Evolutionary conservation across 768 basidiomycete species (phyloP).

Genomic region (Phylloporus rhodoxanthus): DNA sequence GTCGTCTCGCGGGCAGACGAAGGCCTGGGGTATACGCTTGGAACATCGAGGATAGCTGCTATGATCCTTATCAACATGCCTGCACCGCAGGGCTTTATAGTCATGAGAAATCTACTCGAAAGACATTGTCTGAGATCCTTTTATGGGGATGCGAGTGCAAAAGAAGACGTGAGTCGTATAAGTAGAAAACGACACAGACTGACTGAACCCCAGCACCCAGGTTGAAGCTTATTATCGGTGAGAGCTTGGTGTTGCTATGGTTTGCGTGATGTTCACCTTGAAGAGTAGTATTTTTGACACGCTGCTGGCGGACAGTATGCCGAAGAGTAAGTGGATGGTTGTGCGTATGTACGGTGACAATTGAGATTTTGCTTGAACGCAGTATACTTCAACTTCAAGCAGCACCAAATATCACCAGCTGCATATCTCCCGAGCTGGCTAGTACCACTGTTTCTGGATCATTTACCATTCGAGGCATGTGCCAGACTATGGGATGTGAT

Average conservation of each 20-base stretch:
- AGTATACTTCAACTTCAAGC: conserved; percentile 96
- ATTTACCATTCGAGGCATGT: conserved; percentile 87
- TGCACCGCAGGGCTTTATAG: conserved; percentile 65
- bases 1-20: conserved; percentile 80
- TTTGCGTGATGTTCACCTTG: conserved; percentile 10
- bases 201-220: conserved; percentile 37
- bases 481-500: conserved; percentile 87
- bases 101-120: conserved; percentile 81
- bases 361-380: neutral
- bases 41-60: conserved; percentile 70
- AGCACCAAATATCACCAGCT: conserved; percentile 82
- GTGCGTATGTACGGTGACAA: neutral
- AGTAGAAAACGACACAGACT: conserved; percentile 18
- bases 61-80: conserved; percentile 86
- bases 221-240: conserved; percentile 90
- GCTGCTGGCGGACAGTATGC: conserved; percentile 86
- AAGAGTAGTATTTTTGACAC: conserved; percentile 80
- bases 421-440: conserved; percentile 84
- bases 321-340: conserved; percentile 58
- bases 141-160: conserved; percentile 62
- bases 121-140: conserved; percentile 82
- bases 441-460: conserved; percentile 71
- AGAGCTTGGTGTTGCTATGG: neutral
- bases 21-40: conserved; percentile 67
- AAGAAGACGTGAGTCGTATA: conserved; percentile 66